Base-by-base conservation (phyloP, 1,139 yeast genomes). In the Pneumocystis oryctolagi region DNA sequence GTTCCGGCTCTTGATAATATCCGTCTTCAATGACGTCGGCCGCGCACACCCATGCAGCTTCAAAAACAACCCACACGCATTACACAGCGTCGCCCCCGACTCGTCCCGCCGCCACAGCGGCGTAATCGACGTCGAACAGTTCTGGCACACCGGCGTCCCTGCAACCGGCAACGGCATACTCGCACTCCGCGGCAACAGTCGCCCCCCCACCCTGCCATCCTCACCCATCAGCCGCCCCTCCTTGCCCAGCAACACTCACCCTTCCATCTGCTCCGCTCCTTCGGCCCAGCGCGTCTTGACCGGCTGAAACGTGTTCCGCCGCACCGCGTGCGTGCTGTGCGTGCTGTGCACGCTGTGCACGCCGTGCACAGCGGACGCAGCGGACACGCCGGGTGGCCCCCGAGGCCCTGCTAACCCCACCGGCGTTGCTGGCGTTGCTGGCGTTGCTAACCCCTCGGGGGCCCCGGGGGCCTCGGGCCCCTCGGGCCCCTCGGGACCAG, bases 81-180 rank as follows among this genome's bases (percentile, higher is more conserved):
- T 90, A 73, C 97, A 90, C 62, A 90, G 79, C 18, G 89, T 95
- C 68, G 88, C 94, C 18, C 97, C 97, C 20, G 87, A 82, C 71
- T 89, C 96, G 73, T 89, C 96, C 69, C 97, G 79, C 73, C 97
- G 80, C 97, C 97, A 90, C 34, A 90, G 77, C 0, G 97, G 97
- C 1, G 97, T 90, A 1, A 92, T 89, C 66, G 88, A 87, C 5
- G 97, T 90, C 69, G 85, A 82, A 75, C 97, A 90, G 73, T 90
- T 90, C 69, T 86, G 88, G 73, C 97, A 90, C 55, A 66, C 65
- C 42, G 70, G 68, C 18, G 70, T 12, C 14, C 31, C 31, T 2
- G 55, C 5, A 12, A 47, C 25, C 3, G 16, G 55, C 14, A 53
- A 31, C 8, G 64, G 60, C 14, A 61, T 63, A 28, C 59, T 60